Evolutionary conservation across 2,329 filamentous ascomycete species (phyloP).

Genomic region (Didymosphaeria variabile): DNA sequence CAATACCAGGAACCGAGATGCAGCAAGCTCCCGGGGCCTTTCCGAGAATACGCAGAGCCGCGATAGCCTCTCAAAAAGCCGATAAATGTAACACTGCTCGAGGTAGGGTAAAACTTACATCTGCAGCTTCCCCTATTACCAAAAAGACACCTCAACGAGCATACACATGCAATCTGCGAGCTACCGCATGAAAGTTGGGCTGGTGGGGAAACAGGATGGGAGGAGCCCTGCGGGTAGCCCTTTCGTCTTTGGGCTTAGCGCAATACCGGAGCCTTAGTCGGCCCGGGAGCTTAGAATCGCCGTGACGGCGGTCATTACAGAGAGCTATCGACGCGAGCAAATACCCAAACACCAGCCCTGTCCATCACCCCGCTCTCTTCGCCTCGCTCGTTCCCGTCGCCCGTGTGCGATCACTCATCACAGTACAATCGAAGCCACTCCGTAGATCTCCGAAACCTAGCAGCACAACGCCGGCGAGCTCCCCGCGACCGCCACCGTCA

Average conservation of each 20-base stretch:
- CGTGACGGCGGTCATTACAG: slow-evolving; percentile 9
- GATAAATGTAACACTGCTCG: background rate
- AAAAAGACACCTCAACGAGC: background rate
- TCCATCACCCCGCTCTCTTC: slow-evolving; percentile 62
- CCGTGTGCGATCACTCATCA: background rate
- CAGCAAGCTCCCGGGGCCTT: slow-evolving; percentile 14
- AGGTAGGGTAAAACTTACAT: background rate
- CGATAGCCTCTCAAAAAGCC: slow-evolving; percentile 14
- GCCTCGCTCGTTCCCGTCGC: background rate
- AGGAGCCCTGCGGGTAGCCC: slow-evolving; percentile 13
- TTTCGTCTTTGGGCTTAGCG: slow-evolving; percentile 11
- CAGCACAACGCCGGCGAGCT: slow-evolving; percentile 5
- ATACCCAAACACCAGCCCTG: slow-evolving; percentile 12
- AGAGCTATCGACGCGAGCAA: slow-evolving; percentile 6
- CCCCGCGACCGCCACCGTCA: slow-evolving; percentile 62
- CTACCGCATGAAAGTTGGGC: slow-evolving; percentile 3
- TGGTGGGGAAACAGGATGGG: slow-evolving; percentile 14
- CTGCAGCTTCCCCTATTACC: slow-evolving; percentile 6
- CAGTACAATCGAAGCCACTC: background rate
- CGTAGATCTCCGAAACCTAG: slow-evolving; percentile 53
- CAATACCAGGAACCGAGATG: slow-evolving; percentile 20
- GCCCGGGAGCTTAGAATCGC: slow-evolving; percentile 21
- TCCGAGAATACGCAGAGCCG: slow-evolving; percentile 14
- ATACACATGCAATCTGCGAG: background rate
- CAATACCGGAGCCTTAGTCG: slow-evolving; percentile 7